These are phyloP conservation scores for Triticum dicoccoides DNA, from an alignment of 176 grass and related monocot genomes.

Conservation along the genomic window DNA sequence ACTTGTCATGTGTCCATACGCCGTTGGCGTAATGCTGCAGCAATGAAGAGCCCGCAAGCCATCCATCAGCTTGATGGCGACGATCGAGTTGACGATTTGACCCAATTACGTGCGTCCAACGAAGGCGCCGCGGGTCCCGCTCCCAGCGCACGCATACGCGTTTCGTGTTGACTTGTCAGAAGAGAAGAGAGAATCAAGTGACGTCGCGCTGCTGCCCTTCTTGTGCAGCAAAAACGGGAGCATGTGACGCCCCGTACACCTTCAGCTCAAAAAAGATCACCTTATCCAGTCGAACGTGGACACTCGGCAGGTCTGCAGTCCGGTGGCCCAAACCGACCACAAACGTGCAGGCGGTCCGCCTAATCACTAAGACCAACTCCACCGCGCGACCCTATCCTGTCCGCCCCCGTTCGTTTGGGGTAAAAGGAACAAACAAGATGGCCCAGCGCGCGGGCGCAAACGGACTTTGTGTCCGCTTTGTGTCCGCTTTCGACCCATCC, in stretches of 20 bases:
- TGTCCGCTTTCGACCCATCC: too few species aligned
- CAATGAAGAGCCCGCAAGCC: slow-evolving; percentile 23
- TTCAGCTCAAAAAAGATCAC: neutral
- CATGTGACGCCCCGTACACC: neutral
- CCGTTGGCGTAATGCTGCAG: neutral
- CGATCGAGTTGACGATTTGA: neutral
- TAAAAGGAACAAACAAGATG: too few species aligned
- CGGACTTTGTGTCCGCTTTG: too few species aligned
- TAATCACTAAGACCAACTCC: too few species aligned
- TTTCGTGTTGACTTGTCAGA: neutral
- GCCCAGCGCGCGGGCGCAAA: too few species aligned
- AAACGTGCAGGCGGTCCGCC: too few species aligned
- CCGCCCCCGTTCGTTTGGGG: too few species aligned
- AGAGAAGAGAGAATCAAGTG: neutral
- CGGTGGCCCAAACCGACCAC: too few species aligned
- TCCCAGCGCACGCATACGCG: neutral
- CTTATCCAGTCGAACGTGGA: too few species aligned
- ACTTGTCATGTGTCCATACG: neutral
- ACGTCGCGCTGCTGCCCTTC: neutral
- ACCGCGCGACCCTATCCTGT: too few species aligned
- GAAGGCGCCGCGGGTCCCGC: neutral
- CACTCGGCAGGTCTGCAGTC: too few species aligned
- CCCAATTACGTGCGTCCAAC: neutral
- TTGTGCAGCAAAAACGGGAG: neutral
- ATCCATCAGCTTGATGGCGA: neutral